phyloP scores from a whole-genome alignment of 345 rosid genomes.

The Reutealis trisperma region DNA sequence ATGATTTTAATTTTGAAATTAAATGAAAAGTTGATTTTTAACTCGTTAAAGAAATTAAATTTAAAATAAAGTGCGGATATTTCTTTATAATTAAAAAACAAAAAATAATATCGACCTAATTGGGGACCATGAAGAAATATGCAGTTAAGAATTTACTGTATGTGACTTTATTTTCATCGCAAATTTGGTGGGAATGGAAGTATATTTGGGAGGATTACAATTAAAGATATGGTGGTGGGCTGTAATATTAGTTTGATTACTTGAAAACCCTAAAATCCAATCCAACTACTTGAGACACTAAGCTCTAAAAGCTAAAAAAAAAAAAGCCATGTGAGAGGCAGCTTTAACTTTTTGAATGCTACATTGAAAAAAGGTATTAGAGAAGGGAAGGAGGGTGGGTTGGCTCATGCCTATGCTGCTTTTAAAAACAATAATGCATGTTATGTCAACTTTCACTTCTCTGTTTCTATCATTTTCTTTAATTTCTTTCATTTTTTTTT shows the following conservation, averaged over 20 bases:
- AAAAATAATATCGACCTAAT: neutral
- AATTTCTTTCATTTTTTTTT: too few species aligned
- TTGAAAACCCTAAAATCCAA: slow-evolving; percentile 12
- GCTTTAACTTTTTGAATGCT: slow-evolving; percentile 39
- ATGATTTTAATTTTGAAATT: too few species aligned
- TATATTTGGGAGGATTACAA: neutral
- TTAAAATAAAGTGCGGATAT: too few species aligned
- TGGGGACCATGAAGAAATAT: neutral
- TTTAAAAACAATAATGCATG: slow-evolving; percentile 40
- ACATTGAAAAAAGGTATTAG: slow-evolving; percentile 22
- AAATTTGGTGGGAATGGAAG: neutral
- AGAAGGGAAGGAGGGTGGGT: slow-evolving; percentile 17
- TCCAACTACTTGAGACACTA: slow-evolving; percentile 18
- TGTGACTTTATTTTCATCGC: neutral
- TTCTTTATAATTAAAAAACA: too few species aligned
- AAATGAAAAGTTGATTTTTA: too few species aligned
- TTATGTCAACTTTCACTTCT: slow-evolving; percentile 34
- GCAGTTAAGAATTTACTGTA: neutral
- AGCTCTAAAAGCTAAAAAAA: slow-evolving; percentile 30
- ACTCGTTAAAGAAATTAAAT: too few species aligned
- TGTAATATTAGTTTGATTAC: slow-evolving; percentile 20
- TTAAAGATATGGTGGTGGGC: slow-evolving; percentile 23
- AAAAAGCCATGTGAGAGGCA: slow-evolving; percentile 47
- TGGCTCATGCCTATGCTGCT: slow-evolving; percentile 4
- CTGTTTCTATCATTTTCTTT: slow-evolving; percentile 24